Percentiles rank a stretch among this genome's conserved stretches.
Evolutionary conservation across 352 stramenopile species (phyloP).

Genomic region (Phytophthora pluvialis): DNA sequence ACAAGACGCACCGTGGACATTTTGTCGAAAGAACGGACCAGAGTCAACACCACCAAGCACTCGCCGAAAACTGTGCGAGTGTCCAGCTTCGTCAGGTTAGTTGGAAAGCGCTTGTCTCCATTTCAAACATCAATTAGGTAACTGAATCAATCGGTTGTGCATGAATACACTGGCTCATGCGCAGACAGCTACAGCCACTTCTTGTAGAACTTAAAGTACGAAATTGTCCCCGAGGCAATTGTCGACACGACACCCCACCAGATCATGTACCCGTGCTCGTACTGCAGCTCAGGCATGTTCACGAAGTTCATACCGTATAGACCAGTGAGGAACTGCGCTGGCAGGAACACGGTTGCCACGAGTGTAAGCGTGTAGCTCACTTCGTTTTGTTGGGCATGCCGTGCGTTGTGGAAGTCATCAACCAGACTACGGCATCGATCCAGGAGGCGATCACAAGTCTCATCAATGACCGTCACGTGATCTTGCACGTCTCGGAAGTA

Average conservation of each 20-base stretch:
- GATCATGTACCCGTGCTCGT: constrained; percentile 77
- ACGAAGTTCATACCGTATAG: constrained; percentile 92
- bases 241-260: constrained; percentile 76
- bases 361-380: constrained; percentile 86
- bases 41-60: neutral
- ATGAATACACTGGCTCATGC: neutral
- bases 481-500: constrained; percentile 90
- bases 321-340: constrained; percentile 88
- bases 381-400: constrained; percentile 68
- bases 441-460: constrained; percentile 83
- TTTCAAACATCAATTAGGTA: constrained; percentile 13
- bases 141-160: constrained; percentile 3
- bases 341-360: constrained; percentile 82
- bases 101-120: neutral
- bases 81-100: neutral
- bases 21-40: neutral
- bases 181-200: constrained; percentile 78
- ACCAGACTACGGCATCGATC: constrained; percentile 68
- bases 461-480: constrained; percentile 80
- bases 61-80: neutral
- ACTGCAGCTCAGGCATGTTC: constrained; percentile 86
- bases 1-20: too few species aligned
- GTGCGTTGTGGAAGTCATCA: constrained; percentile 76
- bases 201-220: constrained; percentile 81
- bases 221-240: constrained; percentile 50